Percentiles rank a stretch among this genome's conserved stretches.
These are phyloP conservation scores for Epichloe sibirici DNA, from an alignment of 2,329 filamentous ascomycete species.

Conservation along the genomic window DNA sequence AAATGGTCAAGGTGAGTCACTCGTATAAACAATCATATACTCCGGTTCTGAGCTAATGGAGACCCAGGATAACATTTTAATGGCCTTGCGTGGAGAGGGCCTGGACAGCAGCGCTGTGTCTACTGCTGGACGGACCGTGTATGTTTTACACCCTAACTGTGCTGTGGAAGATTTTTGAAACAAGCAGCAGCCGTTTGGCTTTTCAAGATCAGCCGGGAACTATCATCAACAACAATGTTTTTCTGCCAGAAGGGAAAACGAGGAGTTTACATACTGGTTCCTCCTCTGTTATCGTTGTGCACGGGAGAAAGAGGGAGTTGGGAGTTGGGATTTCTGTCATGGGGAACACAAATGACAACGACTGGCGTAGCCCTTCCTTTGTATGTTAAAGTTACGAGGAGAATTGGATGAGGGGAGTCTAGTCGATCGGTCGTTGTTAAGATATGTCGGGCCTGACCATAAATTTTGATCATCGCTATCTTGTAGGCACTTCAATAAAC, in stretches of 20 bases:
- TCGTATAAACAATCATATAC: no score
- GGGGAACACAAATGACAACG: no score
- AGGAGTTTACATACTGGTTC: no score
- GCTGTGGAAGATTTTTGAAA: constrained; percentile 54
- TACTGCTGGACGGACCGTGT: constrained; percentile 42
- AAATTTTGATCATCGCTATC: no score
- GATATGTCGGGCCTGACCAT: not conserved
- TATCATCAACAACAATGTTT: not conserved
- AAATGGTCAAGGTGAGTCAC: constrained; percentile 78
- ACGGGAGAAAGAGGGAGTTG: not conserved
- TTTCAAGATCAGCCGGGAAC: not conserved
- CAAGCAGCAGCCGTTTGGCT: not conserved
- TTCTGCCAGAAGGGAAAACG: no score
- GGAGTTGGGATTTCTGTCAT: no score
- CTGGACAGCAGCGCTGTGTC: constrained; percentile 37
- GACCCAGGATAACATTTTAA: constrained; percentile 71
- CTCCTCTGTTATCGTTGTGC: not conserved
- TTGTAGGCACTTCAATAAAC: no score
- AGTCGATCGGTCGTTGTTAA: not conserved
- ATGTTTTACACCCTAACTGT: constrained; percentile 90
- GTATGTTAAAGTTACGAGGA: not conserved
- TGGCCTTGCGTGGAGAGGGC: constrained; percentile 58
- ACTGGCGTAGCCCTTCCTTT: no score
- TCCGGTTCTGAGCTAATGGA: constrained; percentile 14
- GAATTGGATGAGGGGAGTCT: not conserved